Evolutionary conservation across 2,329 filamentous ascomycete species (phyloP).

Genomic region (Penicillium sp.): DNA sequence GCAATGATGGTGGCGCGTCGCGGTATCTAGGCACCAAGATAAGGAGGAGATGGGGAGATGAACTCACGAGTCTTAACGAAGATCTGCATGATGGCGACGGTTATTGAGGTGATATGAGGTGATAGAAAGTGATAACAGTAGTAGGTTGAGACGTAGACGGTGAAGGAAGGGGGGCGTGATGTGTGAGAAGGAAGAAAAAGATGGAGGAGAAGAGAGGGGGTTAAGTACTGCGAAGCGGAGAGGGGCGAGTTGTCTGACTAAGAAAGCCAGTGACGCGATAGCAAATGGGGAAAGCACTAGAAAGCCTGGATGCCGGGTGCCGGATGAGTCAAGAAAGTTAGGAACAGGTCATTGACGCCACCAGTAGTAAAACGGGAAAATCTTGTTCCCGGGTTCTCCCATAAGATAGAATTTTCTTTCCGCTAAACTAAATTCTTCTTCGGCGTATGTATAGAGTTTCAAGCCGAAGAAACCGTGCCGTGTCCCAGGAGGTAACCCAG

Average conservation of each 20-base stretch:
- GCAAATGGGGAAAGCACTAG: conserved; percentile 22
- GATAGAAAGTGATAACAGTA: neutral
- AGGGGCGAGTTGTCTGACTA: conserved; percentile 21
- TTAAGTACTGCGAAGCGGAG: conserved; percentile 21
- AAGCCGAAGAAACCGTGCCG: neutral
- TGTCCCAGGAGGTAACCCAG: neutral
- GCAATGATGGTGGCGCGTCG: neutral
- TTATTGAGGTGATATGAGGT: conserved; percentile 1
- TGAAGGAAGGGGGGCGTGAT: conserved; percentile 11
- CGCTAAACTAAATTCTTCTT: neutral
- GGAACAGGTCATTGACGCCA: conserved; percentile 21
- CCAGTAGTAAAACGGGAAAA: conserved; percentile 5
- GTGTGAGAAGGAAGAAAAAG: neutral
- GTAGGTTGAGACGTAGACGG: conserved; percentile 13
- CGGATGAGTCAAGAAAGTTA: conserved; percentile 29
- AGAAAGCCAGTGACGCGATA: conserved; percentile 7
- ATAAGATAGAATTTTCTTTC: neutral
- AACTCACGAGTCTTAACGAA: conserved; percentile 93
- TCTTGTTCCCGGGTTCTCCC: neutral
- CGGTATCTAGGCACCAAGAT: neutral
- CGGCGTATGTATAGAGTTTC: neutral
- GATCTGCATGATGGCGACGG: conserved; percentile 76
- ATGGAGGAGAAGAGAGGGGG: conserved; percentile 21
- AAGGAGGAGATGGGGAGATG: conserved; percentile 20
- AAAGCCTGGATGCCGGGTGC: conserved; percentile 16